These are phyloP conservation scores for Inga oerstediana DNA, from an alignment of 306 rosid genomes.

Conservation along the genomic window DNA sequence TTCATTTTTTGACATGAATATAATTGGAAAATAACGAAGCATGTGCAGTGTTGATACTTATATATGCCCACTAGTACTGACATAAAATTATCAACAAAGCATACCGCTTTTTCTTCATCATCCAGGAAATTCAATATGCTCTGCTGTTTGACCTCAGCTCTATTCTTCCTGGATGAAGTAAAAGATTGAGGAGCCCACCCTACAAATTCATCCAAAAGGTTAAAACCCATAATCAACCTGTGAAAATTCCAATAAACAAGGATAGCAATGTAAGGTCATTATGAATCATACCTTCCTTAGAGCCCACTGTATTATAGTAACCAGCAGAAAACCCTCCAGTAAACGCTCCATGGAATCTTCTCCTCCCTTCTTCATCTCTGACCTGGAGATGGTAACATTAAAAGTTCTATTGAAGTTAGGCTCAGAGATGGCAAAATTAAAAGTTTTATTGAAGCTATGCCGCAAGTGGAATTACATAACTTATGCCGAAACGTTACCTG, in stretches of 20 bases:
- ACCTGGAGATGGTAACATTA: constrained; percentile 54
- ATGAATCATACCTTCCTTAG: constrained; percentile 78
- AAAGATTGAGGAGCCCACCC: constrained; percentile 96
- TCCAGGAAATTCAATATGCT: constrained; percentile 80
- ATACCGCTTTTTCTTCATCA: constrained; percentile 91
- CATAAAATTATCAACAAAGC: constrained; percentile 39
- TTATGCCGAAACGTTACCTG: constrained; percentile 6
- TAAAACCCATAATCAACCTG: constrained; percentile 24
- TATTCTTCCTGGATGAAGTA: constrained; percentile 86
- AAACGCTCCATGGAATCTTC: constrained; percentile 98
- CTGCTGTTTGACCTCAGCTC: constrained; percentile 89
- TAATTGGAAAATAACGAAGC: constrained; percentile 18
- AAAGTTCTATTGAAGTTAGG: constrained; percentile 6
- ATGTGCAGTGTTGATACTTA: constrained; percentile 12
- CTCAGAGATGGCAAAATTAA: constrained; percentile 6
- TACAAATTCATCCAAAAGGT: constrained; percentile 48
- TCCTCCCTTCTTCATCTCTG: constrained; percentile 94
- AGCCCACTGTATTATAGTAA: constrained; percentile 85
- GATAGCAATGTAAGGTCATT: constrained; percentile 7
- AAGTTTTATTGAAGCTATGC: constrained; percentile 2
- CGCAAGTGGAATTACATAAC: background rate
- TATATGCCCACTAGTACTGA: constrained; percentile 20
- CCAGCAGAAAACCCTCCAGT: constrained; percentile 97
- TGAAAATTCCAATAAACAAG: constrained; percentile 11
- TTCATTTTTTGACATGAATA: background rate